A percentile compares a stretch with the other conserved stretches of the same genome.
These are phyloP conservation scores for Blastomyces emzantsi DNA, from an alignment of 2,329 filamentous ascomycete species.

Conservation along the genomic window DNA sequence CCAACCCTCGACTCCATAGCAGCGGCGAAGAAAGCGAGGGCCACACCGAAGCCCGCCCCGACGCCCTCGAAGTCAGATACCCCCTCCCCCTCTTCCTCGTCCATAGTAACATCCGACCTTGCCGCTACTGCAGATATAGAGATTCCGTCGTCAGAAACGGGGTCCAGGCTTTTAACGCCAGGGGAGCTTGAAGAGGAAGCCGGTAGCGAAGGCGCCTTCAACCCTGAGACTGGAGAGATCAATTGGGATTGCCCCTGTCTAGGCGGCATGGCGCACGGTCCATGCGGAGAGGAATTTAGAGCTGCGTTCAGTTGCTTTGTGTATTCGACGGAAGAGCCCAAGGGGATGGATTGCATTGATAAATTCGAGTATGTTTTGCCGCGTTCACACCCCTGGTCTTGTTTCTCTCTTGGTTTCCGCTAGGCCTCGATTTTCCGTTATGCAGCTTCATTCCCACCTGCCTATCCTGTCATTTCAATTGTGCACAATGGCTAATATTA, in stretches of 20 bases:
- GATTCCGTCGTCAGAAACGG: slow-evolving; percentile 8
- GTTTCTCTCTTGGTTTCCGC: not conserved
- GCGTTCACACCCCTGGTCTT: not conserved
- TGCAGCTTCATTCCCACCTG: not conserved
- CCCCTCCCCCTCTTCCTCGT: slow-evolving; percentile 12
- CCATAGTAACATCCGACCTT: slow-evolving; percentile 12
- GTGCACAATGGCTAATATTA: not conserved
- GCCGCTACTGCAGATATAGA: slow-evolving; percentile 17
- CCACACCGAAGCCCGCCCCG: slow-evolving; percentile 11
- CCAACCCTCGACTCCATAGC: slow-evolving; percentile 60
- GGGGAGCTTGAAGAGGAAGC: slow-evolving; percentile 69
- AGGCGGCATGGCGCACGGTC: slow-evolving; percentile 92
- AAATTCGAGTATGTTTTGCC: slow-evolving; percentile 73
- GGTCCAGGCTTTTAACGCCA: slow-evolving; percentile 23
- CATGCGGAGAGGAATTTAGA: slow-evolving; percentile 92
- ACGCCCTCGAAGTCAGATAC: not conserved
- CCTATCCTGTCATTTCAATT: not conserved
- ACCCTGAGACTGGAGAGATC: slow-evolving; percentile 97
- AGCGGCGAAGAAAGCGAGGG: slow-evolving; percentile 40
- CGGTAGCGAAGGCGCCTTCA: slow-evolving; percentile 82
- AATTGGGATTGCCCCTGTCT: slow-evolving; percentile 99
- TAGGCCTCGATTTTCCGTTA: not conserved
- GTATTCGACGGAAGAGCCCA: slow-evolving; percentile 87
- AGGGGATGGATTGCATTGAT: slow-evolving; percentile 95
- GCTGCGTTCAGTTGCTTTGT: slow-evolving; percentile 97